Base-by-base conservation (phyloP, 345 rosid genomes). In the Gossypium raimondii region DNA sequence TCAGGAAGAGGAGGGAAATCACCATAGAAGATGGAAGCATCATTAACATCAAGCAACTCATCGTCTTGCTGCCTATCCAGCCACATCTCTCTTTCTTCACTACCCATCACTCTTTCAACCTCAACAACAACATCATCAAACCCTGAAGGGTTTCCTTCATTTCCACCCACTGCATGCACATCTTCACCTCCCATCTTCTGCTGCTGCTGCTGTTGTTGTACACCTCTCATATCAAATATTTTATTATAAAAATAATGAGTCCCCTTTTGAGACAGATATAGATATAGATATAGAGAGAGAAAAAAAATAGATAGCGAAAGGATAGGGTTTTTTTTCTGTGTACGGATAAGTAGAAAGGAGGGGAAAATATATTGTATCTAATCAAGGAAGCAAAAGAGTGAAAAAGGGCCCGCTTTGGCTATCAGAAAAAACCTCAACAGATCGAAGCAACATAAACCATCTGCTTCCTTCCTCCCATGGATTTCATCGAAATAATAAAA, bases 1-100 rank as follows among this genome's bases (percentile, higher is more conserved):
- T 90, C 97, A 25, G 93, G 90, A 2, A 93, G 88, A 3, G 87
- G 79, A 22, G 94, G 97, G 71, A 89, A 86, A 72, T 93, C 94
- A 18, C 75, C 80, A 25, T 86, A 90, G 80, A 89, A 89, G 57
- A 90, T 78, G 0, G 90, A 88, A 65, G 87, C 75, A 44, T 86
- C 97, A 67, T 81, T 82, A 17, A 84, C 85, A 74, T 83, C 84
- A 17, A 89, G 82, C 51, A 88, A 77, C 62, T 86, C 64, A 6
- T 84, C 91, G 24, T 84, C 92, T 50, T 82, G 80, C 24, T 81
- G 85, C 63, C 77, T 57, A 22, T 84, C 83, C 24, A 84, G 72
- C 95, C 92, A 87, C 84, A 88, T 88, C 87, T 82, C 91, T 56
- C 81, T 74, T 7, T 80, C 85, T 48, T 75, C 79, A 10, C 43